These are phyloP conservation scores for Omphalea diandra DNA, from an alignment of 441 rosid species.

Conservation along the genomic window DNA sequence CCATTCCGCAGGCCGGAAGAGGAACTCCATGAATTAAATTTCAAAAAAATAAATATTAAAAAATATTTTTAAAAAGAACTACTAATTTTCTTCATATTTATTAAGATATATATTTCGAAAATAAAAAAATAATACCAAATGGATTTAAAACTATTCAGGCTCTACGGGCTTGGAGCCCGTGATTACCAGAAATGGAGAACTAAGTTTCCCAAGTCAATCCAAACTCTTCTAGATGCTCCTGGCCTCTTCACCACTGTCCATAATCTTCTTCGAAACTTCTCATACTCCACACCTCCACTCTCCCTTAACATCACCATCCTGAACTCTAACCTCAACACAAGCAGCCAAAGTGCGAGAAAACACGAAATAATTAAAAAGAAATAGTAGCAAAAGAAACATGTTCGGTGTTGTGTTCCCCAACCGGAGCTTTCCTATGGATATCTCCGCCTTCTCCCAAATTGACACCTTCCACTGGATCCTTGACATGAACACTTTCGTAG, in stretches of 20 bases:
- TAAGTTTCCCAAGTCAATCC: not conserved
- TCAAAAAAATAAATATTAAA: no score
- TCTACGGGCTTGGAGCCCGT: not conserved
- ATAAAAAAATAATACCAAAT: no score
- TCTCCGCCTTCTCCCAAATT: constrained; percentile 83
- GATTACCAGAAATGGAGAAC: no score
- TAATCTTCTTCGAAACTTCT: not conserved
- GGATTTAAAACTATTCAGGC: no score
- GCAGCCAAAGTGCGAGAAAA: not conserved
- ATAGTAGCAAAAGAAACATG: constrained; percentile 33
- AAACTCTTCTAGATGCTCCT: not conserved
- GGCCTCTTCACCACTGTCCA: not conserved
- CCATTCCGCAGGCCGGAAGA: no score
- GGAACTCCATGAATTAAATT: no score
- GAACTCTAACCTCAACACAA: no score
- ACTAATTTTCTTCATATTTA: no score
- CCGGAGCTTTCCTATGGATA: constrained; percentile 92
- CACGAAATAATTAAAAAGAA: not conserved
- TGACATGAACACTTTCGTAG: constrained; percentile 95
- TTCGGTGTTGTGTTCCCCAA: constrained; percentile 95
- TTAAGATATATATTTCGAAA: no score
- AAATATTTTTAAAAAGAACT: no score
- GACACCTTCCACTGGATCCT: constrained; percentile 92
- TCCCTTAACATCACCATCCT: no score
- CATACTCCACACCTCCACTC: not conserved